Base-by-base conservation (phyloP, 331 rosid species). In the Ulmus americana region DNA sequence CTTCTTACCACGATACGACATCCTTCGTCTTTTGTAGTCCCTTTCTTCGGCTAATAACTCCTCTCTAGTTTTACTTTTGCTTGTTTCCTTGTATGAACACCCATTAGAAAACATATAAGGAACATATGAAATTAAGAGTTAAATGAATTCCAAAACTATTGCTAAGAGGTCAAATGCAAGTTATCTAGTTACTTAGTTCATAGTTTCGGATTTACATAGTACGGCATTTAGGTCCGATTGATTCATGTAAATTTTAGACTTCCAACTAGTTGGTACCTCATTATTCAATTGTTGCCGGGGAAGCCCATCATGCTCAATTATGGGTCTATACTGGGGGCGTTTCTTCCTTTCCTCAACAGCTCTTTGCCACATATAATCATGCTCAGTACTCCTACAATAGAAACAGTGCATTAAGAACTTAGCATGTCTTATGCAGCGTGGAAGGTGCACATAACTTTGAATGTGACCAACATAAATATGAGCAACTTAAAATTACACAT, bases 1-100 rank as follows among this genome's bases (percentile, higher is more conserved):
- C 81, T 89, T 92, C 86, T 86, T 89, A 55, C 95, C 98, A 71
- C 98, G 97, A 70, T 92, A 92, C 58, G 98, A 85, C 95, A 85
- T 92, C 70, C 97, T 86, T 70, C 96, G 84, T 46, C 98, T 86
- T 76, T 89, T 92, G 81, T 83, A 87, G 78, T 92, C 98, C 76
- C 98, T 87, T 79, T 89, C 95, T 77, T 92, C 97, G 63, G 97
- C 98, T 14, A 92, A 76, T 72, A 92, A 68, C 72, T 92, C 98
- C 79, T 92, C 98, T 44, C 75, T 74, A 50, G 95, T 92, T 81
- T 89, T 92, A 64, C 59, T 70, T 80, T 72, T 85, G 65, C 47
- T 55, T 15, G 82, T 9, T 65, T 75, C 98, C 98, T 92, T 60
- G 67, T 54, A 67, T 10, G 20, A 60, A 61, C 71, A 70, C 64